phyloP scores from a whole-genome alignment of 225 moss, liverwort and hornwort genomes.

The Marchantia polymorpha region DNA sequence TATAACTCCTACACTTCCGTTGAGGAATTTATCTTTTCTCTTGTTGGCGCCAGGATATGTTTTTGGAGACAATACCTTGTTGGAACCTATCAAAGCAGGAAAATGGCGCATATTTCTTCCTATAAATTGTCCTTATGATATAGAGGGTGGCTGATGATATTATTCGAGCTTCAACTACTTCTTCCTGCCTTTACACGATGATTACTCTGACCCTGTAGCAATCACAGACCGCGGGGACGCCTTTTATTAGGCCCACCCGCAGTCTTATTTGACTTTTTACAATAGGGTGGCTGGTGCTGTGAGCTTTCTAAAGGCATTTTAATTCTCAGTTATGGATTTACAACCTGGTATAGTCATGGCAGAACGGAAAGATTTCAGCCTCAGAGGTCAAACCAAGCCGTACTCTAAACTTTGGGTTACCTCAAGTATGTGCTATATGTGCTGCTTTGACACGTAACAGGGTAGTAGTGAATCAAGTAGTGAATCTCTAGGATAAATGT shows the following conservation, averaged over 20 bases:
- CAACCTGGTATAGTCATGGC: neutral
- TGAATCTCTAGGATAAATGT: neutral
- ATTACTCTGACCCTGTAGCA: neutral
- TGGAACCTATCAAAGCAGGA: slow-evolving; percentile 21
- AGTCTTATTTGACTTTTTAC: neutral
- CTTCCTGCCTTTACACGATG: neutral
- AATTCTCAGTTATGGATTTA: neutral
- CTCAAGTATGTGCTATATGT: neutral
- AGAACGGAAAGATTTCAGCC: neutral
- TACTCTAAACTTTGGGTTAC: neutral
- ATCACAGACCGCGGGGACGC: neutral
- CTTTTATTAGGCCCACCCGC: neutral
- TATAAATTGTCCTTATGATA: neutral
- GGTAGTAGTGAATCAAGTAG: neutral
- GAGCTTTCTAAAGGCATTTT: neutral
- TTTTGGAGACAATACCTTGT: slow-evolving; percentile 23
- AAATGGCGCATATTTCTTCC: neutral
- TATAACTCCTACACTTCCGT: too few species aligned
- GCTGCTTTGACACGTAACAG: neutral
- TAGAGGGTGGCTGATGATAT: slow-evolving; percentile 5
- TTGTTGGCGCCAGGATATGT: slow-evolving; percentile 20
- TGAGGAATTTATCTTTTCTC: slow-evolving; percentile 16
- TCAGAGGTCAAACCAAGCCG: neutral
- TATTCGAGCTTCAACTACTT: neutral
- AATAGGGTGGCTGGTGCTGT: neutral